These are phyloP conservation scores for Arabidopsis hybrid DNA, from an alignment of 441 rosid species.

Conservation along the genomic window DNA sequence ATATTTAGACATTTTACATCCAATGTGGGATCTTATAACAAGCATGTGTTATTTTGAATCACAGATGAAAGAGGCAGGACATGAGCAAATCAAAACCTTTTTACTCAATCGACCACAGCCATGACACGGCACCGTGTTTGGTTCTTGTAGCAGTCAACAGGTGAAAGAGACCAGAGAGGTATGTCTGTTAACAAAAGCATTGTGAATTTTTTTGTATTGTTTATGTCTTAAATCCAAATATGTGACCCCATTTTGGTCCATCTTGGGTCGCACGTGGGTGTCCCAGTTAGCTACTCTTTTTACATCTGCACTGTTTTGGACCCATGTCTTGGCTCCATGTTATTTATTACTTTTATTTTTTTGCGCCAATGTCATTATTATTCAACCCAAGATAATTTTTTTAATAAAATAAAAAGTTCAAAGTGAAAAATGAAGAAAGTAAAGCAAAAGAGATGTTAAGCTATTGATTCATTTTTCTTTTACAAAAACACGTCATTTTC, in stretches of 20 bases:
- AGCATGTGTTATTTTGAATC: conserved; percentile 1
- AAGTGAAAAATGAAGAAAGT: conserved; percentile 24
- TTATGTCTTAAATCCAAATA: conserved; percentile 27
- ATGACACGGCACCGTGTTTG: conserved; percentile 12
- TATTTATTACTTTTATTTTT: background rate
- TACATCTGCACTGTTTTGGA: conserved; percentile 34
- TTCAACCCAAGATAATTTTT: conserved; percentile 32
- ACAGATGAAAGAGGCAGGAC: conserved; percentile 5
- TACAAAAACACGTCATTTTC: conserved; percentile 16
- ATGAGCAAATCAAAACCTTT: conserved; percentile 8
- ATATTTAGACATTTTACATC: background rate
- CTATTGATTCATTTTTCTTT: conserved; percentile 19
- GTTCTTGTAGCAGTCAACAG: conserved; percentile 19
- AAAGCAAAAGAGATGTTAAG: conserved; percentile 32
- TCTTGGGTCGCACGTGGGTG: conserved; percentile 45
- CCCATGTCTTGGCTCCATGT: conserved; percentile 38
- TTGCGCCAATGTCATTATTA: background rate
- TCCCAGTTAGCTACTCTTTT: conserved; percentile 26
- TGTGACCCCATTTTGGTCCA: conserved; percentile 31
- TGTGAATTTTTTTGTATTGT: conserved; percentile 34
- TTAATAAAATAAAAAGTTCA: background rate
- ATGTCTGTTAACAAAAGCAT: conserved; percentile 25
- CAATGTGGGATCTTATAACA: background rate
- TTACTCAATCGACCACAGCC: background rate
- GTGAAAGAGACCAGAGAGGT: conserved; percentile 5